Evolutionary conservation across 306 rosid species (phyloP).

Genomic region (Ochetophila trinervis): DNA sequence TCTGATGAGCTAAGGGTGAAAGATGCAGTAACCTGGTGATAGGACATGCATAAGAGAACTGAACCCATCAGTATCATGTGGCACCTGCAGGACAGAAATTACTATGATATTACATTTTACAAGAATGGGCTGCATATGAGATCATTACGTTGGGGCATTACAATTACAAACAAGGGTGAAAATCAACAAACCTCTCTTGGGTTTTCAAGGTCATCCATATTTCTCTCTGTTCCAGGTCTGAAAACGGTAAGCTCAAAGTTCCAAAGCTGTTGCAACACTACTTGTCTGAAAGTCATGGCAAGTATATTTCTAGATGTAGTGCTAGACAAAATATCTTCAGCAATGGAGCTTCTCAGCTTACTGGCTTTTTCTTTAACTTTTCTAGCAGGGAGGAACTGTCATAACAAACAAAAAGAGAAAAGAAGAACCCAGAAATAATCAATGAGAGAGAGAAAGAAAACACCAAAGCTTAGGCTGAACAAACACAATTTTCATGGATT

Average conservation of each 20-base stretch:
- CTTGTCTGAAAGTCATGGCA: constrained; percentile 93
- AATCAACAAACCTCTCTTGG: constrained; percentile 68
- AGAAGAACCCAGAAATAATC: background rate
- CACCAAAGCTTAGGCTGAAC: background rate
- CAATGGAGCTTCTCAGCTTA: constrained; percentile 60
- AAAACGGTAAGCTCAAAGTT: constrained; percentile 60
- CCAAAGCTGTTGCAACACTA: constrained; percentile 77
- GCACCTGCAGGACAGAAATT: constrained; percentile 85
- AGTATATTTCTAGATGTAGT: constrained; percentile 58
- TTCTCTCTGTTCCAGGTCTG: constrained; percentile 69
- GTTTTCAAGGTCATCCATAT: constrained; percentile 79
- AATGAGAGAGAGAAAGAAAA: background rate
- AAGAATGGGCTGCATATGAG: constrained; percentile 23
- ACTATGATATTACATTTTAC: constrained; percentile 55
- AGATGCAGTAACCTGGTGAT: constrained; percentile 81
- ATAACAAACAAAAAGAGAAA: constrained; percentile 2
- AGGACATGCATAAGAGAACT: constrained; percentile 89
- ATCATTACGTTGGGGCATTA: constrained; percentile 3
- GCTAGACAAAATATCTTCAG: constrained; percentile 48
- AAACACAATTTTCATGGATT: background rate
- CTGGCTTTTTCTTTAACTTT: constrained; percentile 72
- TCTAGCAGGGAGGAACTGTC: constrained; percentile 80
- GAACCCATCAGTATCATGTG: constrained; percentile 80
- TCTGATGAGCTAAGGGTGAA: constrained; percentile 66
- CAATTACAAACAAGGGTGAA: constrained; percentile 14